These are phyloP conservation scores for Daedalea quercina DNA, from an alignment of 768 basidiomycete genomes.

Conservation along the genomic window DNA sequence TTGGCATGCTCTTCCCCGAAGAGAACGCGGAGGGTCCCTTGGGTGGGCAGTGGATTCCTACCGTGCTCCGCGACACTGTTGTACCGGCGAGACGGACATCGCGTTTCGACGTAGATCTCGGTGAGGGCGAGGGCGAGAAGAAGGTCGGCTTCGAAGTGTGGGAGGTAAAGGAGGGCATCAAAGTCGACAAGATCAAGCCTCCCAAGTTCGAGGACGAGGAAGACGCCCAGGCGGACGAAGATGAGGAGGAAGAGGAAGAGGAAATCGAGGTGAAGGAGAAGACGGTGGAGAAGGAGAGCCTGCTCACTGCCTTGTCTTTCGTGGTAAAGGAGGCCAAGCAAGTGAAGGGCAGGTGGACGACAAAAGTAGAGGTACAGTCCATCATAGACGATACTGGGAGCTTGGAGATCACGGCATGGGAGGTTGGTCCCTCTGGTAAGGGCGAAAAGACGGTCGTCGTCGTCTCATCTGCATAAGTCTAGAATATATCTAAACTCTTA, in stretches of 20 bases:
- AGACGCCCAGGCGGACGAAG: constrained; percentile 42
- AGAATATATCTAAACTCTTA: no score
- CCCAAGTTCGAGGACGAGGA: constrained; percentile 39
- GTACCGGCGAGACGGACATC: constrained; percentile 60
- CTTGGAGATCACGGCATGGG: constrained; percentile 32
- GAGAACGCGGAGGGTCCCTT: constrained; percentile 34
- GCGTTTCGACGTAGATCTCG: constrained; percentile 50
- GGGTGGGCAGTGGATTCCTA: constrained; percentile 59
- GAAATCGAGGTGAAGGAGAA: constrained; percentile 60
- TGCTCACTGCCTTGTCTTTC: constrained; percentile 34
- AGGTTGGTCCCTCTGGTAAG: constrained; percentile 27
- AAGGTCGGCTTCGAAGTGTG: constrained; percentile 66
- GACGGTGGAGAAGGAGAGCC: constrained; percentile 45
- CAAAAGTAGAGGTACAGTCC: constrained; percentile 43
- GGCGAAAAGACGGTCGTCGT: constrained; percentile 28
- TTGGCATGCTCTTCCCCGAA: constrained; percentile 63
- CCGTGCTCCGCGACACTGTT: constrained; percentile 65
- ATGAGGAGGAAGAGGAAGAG: constrained; percentile 56
- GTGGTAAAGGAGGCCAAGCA: constrained; percentile 32
- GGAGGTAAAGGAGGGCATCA: constrained; percentile 67
- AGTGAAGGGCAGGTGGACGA: constrained; percentile 40
- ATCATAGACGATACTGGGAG: constrained; percentile 27
- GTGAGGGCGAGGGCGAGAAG: constrained; percentile 29
- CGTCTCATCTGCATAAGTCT: neutral
- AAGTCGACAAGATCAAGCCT: constrained; percentile 49